Percentiles rank a stretch among this genome's conserved stretches.
phyloP scores from a whole-genome alignment of 306 rosid genomes.

The Gastrolobium villosum region DNA sequence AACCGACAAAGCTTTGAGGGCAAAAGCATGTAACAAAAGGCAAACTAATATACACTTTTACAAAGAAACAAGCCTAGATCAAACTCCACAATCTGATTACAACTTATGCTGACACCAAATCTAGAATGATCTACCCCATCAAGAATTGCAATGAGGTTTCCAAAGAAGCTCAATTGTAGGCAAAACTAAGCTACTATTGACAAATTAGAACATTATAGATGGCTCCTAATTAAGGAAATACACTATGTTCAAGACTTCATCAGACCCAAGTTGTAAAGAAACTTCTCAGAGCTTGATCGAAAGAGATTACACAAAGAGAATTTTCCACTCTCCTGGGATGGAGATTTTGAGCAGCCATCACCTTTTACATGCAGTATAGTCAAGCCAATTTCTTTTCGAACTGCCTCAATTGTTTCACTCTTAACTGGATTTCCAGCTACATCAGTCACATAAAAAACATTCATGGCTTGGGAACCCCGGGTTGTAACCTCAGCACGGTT shows the following conservation, averaged over 20 bases:
- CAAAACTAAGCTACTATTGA: conserved; percentile 50
- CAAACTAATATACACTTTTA: conserved; percentile 35
- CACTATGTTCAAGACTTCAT: conserved; percentile 70
- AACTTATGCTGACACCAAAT: conserved; percentile 46
- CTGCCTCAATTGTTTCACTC: conserved; percentile 88
- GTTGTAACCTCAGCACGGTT: conserved; percentile 93
- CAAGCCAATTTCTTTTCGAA: conserved; percentile 84
- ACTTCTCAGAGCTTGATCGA: conserved; percentile 84
- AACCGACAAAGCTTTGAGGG: conserved; percentile 16
- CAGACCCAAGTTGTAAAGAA: conserved; percentile 90
- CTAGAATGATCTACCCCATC: conserved; percentile 53
- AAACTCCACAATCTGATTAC: conserved; percentile 49
- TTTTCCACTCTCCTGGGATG: conserved; percentile 64
- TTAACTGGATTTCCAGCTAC: conserved; percentile 83
- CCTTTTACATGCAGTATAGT: conserved; percentile 75
- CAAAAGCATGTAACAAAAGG: conserved; percentile 26
- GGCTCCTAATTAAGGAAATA: conserved; percentile 14
- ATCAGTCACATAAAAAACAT: conserved; percentile 88
- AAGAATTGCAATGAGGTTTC: conserved; percentile 31
- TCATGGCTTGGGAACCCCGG: conserved; percentile 80
- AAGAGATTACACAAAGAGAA: conserved; percentile 80
- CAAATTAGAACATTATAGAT: conserved; percentile 47
- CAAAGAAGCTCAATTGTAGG: conserved; percentile 52
- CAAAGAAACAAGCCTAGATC: conserved; percentile 38
- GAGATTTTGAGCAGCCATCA: conserved; percentile 63